Percentiles rank a stretch among this genome's conserved stretches.
Evolutionary conservation across 2,329 filamentous ascomycete genomes (phyloP).

Genomic region (Aureobasidium pullulans): DNA sequence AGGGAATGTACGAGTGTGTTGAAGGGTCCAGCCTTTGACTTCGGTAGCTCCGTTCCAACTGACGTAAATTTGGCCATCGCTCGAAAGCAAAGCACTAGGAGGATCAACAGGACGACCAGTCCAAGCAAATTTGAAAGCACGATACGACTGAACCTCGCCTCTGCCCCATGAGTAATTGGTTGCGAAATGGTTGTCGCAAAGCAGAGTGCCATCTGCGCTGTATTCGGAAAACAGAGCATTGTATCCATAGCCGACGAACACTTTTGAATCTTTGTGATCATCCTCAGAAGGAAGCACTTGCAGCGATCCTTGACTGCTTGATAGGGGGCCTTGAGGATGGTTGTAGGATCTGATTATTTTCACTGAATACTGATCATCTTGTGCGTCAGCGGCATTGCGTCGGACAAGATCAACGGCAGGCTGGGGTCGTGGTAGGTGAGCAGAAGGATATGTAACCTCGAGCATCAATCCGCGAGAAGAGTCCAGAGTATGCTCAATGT

Average conservation of each 20-base stretch:
- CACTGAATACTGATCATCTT: constrained; percentile 20
- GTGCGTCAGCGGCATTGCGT: neutral
- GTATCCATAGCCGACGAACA: constrained; percentile 24
- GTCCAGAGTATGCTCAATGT: constrained; percentile 24
- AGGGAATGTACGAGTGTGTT: constrained; percentile 12
- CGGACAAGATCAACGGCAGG: neutral
- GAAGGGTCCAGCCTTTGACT: constrained; percentile 19
- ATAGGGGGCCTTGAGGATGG: constrained; percentile 21
- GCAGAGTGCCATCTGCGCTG: constrained; percentile 19
- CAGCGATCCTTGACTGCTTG: constrained; percentile 21
- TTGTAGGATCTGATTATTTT: constrained; percentile 24
- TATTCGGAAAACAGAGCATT: constrained; percentile 24
- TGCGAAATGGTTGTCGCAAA: constrained; percentile 24
- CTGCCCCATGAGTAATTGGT: constrained; percentile 21
- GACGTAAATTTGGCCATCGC: constrained; percentile 15
- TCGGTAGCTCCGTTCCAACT: constrained; percentile 26
- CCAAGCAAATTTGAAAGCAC: constrained; percentile 23
- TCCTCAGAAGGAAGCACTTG: constrained; percentile 17
- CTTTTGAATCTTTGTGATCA: constrained; percentile 12
- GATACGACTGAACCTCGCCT: constrained; percentile 24
- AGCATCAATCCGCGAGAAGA: constrained; percentile 26
- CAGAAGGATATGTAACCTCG: constrained; percentile 25
- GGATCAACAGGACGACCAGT: constrained; percentile 17
- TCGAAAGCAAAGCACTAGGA: constrained; percentile 15
- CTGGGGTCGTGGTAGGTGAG: neutral